phyloP scores from a whole-genome alignment of 352 stramenopile genomes.

The Globisporangium paddicum region DNA sequence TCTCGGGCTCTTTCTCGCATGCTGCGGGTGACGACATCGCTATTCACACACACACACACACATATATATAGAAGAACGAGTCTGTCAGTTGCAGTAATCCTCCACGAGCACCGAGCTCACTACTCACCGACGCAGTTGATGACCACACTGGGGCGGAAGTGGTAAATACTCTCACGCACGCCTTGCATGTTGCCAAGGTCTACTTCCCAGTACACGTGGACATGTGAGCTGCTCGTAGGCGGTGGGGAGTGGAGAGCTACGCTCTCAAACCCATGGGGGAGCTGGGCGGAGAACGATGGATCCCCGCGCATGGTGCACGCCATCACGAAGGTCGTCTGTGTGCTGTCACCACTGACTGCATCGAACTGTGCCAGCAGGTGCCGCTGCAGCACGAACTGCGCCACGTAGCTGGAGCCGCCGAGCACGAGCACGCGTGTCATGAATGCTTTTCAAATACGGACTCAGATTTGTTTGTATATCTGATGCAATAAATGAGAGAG shows the following conservation, averaged over 20 bases:
- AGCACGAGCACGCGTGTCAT: conserved; percentile 41
- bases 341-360: too few relatives aligned
- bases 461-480: not conserved
- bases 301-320: conserved; percentile 35
- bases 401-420: conserved; percentile 58
- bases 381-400: conserved; percentile 49
- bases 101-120: not conserved
- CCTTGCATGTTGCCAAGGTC: conserved; percentile 25
- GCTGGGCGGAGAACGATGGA: conserved; percentile 2
- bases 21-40: conserved; percentile 50
- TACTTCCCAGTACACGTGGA: conserved; percentile 42
- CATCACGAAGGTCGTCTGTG: conserved; percentile 6
- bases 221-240: not conserved
- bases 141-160: conserved; percentile 36
- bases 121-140: conserved; percentile 55
- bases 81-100: not conserved
- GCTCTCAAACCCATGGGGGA: conserved; percentile 26
- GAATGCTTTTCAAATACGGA: not conserved
- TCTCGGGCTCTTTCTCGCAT: conserved; percentile 45
- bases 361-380: conserved; percentile 10
- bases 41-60: conserved; percentile 8
- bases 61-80: not conserved
- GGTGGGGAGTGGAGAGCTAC: not conserved
- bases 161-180: conserved; percentile 26
- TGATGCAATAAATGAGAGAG: not conserved